Base-by-base conservation (phyloP, 495 filamentous ascomycete species). In the Melanomma pulvis-pyrius region DNA sequence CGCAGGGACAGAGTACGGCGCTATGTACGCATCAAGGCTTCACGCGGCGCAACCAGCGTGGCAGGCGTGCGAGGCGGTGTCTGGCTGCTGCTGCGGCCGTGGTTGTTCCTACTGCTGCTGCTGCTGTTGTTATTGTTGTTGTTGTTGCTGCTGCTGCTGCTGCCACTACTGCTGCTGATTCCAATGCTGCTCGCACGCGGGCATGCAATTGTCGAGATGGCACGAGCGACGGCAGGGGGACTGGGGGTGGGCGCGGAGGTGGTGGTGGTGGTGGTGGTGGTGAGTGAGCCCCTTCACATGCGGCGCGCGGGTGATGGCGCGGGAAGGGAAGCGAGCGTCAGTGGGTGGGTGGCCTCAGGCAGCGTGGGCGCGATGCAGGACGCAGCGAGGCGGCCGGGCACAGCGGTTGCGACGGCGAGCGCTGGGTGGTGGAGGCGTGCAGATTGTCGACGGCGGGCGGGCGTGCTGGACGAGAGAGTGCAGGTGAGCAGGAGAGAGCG, bases 331-430 rank as follows among this genome's bases (percentile, higher is more conserved):
- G 48, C 48, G 21, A 15, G 15, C 21, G 48, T 24, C 51, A 50
- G 47, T 9, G 13, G 21, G 51, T 29, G 26, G 7, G 6, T 28
- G 29, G 51, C 51, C 51, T 55, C 26, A 36, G 51, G 25, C 51
- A 55, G 51, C n/a, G 21, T 26, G n/a, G 11, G 21, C 50, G 22
- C 8, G n/a, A n/a, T n/a, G 26, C 22, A 25, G 50, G 50, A 5
- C 48, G 48, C 48, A 61, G 39, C 59, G 47, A 61, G 29, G 8
- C 21, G 28, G 24, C 21, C 32, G 2, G 28, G 9, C 51, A 32
- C 51, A 55, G 48, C 39, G 56, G 56, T 2, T 28, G 55, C 34
- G 60, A 55, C 22, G 48, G 48, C 60, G 60, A 63, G 49, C 51
- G 51, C 51, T 48, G 28, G 34, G 41, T 13, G n/a, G 50, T 4